Base-by-base conservation (phyloP, 257 asterid species). In the Paulownia fortunei region DNA sequence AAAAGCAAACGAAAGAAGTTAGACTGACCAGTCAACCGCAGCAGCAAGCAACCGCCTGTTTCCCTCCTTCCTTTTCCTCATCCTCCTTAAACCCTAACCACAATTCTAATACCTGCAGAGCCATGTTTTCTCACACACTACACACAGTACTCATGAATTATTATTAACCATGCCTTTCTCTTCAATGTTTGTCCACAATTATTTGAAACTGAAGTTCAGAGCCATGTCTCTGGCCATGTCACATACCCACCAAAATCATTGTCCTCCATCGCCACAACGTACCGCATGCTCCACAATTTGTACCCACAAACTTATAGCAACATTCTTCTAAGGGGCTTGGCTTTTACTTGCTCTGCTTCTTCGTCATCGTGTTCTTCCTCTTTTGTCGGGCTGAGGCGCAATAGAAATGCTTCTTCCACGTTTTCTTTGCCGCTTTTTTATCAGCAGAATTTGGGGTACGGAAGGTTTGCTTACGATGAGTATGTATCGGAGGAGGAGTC, bases 401-500 rank as follows among this genome's bases (percentile, higher is more conserved):
- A 63, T 64, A 81, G 86, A n/a, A 83, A 65, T 73, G 74, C 78
- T 74, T 51, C 82, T 77, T 79, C 84, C 42, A 54, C 80, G 75
- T 39, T 76, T 70, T 70, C 87, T 55, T 78, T 79, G 78, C 93
- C 97, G 18, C 84, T 72, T 36, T 76, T 84, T 74, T 83, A 84
- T 79, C 92, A 84, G 81, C 94, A 80, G 87, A 89, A 69, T 80
- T 80, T 81, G 70, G 90, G 97, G 66, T 90, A 87, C 68, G 94
- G 95, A 23, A 77, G 90, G 83, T 87, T 75, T 84, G 96, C 96
- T 5, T 88, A 90, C 76, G 88, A 90, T 39, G 94, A 89, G 32
- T 89, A 83, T 81, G 91, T 74, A 1, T 94, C 98, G 0, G 97
- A 90, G 83, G 93, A 87, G 72, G 90, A 88, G 32, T 86, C 97